These are phyloP conservation scores for Platanthera guangdongensis DNA, from an alignment of 106 monocot species.

Conservation along the genomic window DNA sequence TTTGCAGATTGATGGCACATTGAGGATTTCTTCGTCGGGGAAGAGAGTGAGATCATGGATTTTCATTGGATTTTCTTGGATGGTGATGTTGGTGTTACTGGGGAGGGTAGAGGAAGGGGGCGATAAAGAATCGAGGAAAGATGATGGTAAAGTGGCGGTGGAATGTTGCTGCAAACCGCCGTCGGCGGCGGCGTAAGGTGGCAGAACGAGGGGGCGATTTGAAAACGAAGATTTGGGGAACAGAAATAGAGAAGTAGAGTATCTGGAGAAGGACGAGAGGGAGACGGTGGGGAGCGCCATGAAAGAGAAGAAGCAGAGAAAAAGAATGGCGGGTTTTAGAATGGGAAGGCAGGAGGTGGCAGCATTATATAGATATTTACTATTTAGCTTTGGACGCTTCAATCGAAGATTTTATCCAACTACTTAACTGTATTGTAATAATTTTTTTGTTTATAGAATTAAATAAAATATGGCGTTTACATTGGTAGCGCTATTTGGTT, in stretches of 20 bases:
- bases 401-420: too few relatives aligned
- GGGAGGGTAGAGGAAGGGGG: slow-evolving; percentile 21
- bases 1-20: not conserved
- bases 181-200: not conserved
- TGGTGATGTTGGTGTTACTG: slow-evolving; percentile 30
- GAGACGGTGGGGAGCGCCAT: slow-evolving; percentile 10
- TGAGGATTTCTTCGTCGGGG: not conserved
- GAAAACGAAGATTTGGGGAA: not conserved
- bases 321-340: not conserved
- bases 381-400: too few relatives aligned
- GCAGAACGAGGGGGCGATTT: not conserved
- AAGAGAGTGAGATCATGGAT: slow-evolving; percentile 6
- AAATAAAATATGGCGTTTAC: too few relatives aligned
- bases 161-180: not conserved
- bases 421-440: too few relatives aligned
- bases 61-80: slow-evolving; percentile 7
- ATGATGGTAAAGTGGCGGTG: slow-evolving; percentile 10
- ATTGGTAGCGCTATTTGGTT: too few relatives aligned
- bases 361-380: too few relatives aligned
- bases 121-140: slow-evolving; percentile 17
- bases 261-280: slow-evolving; percentile 3
- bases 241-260: not conserved
- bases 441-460: too few relatives aligned
- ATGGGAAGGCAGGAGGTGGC: too few relatives aligned
- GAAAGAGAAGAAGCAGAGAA: not conserved